Evolutionary conservation across 352 stramenopile genomes (phyloP).

Genomic region (Pseudoperonospora humuli): DNA sequence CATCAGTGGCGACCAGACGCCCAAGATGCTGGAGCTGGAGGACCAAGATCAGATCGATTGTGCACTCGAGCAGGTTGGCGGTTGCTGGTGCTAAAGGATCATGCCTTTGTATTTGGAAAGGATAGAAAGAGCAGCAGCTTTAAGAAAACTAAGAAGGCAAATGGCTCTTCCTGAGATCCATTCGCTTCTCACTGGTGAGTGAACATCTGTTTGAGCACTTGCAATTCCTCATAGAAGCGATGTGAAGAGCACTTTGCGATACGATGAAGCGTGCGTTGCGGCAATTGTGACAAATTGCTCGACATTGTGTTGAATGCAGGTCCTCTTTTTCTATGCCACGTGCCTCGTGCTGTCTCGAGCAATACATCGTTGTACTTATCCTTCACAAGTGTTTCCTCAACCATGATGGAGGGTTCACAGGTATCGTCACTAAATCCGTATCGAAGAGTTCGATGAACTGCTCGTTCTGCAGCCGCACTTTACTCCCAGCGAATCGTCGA

Average conservation of each 20-base stretch:
- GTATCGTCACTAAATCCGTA: constrained; percentile 86
- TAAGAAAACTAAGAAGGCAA: background rate
- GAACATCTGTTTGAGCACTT: too few species aligned
- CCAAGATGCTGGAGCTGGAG: constrained; percentile 95
- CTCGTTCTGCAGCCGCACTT: constrained; percentile 89
- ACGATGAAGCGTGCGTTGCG: too few species aligned
- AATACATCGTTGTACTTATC: constrained; percentile 14
- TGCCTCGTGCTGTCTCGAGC: background rate
- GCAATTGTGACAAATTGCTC: constrained; percentile 6
- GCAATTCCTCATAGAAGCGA: too few species aligned
- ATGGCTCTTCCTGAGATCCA: constrained; percentile 1
- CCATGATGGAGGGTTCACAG: constrained; percentile 65
- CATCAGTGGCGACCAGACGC: constrained; percentile 91
- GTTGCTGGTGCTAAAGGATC: constrained; percentile 31
- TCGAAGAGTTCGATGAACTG: constrained; percentile 94
- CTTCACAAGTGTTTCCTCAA: constrained; percentile 45
- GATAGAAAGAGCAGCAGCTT: constrained; percentile 1
- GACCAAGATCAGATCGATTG: constrained; percentile 98
- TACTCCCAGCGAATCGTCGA: constrained; percentile 82
- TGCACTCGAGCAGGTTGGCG: constrained; percentile 87
- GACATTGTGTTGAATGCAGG: constrained; percentile 21
- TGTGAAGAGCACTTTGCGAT: background rate
- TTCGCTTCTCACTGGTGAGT: too few species aligned
- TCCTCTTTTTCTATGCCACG: constrained; percentile 5
- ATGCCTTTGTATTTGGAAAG: constrained; percentile 9